Base-by-base conservation (phyloP, 2,329 filamentous ascomycete species). In the Xylaria sp. region DNA sequence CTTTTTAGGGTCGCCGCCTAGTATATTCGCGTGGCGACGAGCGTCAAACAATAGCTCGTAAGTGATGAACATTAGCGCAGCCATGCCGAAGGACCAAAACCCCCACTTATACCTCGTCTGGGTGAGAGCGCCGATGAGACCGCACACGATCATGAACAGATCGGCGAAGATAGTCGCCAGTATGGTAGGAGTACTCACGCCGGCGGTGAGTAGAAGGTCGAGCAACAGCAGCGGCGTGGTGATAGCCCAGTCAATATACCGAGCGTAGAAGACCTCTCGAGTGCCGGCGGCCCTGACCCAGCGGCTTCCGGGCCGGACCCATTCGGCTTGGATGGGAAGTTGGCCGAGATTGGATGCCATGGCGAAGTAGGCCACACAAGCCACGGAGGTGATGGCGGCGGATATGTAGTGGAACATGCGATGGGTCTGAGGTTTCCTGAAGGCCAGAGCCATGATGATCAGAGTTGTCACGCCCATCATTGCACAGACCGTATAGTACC, bases 271-370 rank as follows among this genome's bases (percentile, higher is more conserved):
- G 71, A 90, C 84, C 71, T 89, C 83, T 43, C 89, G 83, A 51
- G 83, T 84, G 1, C 76, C 72, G 5, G 85, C 85, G 2, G 74
- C 64, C 2, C 84, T 80, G 4, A 80, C 78, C 14, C 78, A 75
- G 56, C 78, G 72, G 60, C 63, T 75, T 54, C 80, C n/a, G 0
- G 64, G 78, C 1, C 75, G 76, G 2, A 71, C 63, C 67, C 84
- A 91, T 70, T 91, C 84, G 40, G 87, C 87, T n/a, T 78, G 71
- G 67, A 90, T 87, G 0, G 86, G 84, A 2, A 84, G 83, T 74
- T 84, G 88, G 35, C 88, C 88, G 1, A 90, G 78, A 69, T 88
- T 87, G 9, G 86, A 84, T n/a, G 81, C 87, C 86, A 90, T 88
- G 66, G 83, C 80, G 76, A 87, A 90, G 77, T 90, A 89, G 14